phyloP scores from a whole-genome alignment of 768 basidiomycete species.

The Cystobasidium tubakii region DNA sequence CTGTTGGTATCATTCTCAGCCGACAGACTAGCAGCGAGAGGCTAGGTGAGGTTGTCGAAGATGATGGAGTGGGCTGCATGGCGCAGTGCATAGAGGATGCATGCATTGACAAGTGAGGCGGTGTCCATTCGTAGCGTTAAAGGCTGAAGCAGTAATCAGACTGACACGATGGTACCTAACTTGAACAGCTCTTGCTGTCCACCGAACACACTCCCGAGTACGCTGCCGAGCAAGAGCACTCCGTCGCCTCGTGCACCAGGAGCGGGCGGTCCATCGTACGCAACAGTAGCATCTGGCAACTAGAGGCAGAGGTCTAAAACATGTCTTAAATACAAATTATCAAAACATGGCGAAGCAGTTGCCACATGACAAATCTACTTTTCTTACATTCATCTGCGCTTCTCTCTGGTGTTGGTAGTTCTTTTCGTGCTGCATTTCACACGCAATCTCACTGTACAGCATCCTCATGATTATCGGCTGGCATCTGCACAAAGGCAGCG shows the following conservation, averaged over 20 bases:
- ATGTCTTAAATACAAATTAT: too few relatives aligned
- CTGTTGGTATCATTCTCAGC: conserved; percentile 10
- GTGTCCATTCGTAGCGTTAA: too few relatives aligned
- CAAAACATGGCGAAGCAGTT: too few relatives aligned
- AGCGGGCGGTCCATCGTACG: not conserved
- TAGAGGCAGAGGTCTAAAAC: too few relatives aligned
- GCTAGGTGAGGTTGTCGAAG: not conserved
- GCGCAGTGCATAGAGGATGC: conserved; percentile 40
- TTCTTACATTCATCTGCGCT: too few relatives aligned
- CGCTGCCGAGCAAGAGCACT: not conserved
- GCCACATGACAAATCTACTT: too few relatives aligned
- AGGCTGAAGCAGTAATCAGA: too few relatives aligned
- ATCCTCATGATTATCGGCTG: too few relatives aligned
- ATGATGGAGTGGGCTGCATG: conserved; percentile 34
- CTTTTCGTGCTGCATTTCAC: too few relatives aligned
- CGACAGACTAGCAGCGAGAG: conserved; percentile 5
- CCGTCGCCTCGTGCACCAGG: not conserved
- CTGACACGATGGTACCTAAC: not conserved
- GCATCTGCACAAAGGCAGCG: too few relatives aligned
- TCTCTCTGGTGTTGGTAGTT: too few relatives aligned
- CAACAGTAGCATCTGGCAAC: not conserved
- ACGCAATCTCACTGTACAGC: too few relatives aligned
- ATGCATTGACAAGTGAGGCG: conserved; percentile 37
- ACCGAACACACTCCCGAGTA: not conserved
- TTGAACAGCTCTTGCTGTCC: not conserved